phyloP scores from a whole-genome alignment of 495 filamentous ascomycete species.

The Letharia columbiana region DNA sequence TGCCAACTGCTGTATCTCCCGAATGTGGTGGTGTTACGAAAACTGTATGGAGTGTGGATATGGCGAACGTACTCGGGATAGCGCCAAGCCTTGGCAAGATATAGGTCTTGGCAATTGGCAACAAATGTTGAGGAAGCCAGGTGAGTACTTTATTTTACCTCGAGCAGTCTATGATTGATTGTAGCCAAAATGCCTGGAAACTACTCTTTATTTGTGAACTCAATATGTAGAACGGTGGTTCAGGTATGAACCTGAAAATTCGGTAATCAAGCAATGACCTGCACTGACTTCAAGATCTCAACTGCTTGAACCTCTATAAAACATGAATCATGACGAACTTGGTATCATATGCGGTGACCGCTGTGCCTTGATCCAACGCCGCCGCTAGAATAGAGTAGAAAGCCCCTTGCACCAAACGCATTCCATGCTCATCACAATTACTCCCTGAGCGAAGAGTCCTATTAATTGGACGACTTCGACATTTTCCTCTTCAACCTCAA shows the following conservation, averaged over 20 bases:
- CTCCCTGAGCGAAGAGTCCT: not conserved
- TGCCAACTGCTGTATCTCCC: not conserved
- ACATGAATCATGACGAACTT: slow-evolving; percentile 8
- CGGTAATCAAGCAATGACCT: not conserved
- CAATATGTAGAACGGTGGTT: too few species aligned
- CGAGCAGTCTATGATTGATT: too few species aligned
- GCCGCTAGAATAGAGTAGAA: not conserved
- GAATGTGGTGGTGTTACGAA: not conserved
- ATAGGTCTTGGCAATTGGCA: too few species aligned
- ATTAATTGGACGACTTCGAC: slow-evolving; percentile 1
- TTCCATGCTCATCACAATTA: not conserved
- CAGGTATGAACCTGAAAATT: not conserved
- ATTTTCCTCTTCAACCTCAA: slow-evolving; percentile 24
- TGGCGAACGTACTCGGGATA: too few species aligned
- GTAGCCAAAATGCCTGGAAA: too few species aligned
- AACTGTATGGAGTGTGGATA: too few species aligned
- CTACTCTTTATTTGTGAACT: too few species aligned
- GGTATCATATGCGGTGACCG: slow-evolving; percentile 12
- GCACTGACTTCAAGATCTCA: slow-evolving; percentile 1
- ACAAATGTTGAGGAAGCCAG: too few species aligned
- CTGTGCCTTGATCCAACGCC: slow-evolving; percentile 1
- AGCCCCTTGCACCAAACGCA: slow-evolving; percentile 10
- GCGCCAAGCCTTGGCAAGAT: not conserved
- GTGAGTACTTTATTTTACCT: too few species aligned
- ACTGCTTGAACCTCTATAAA: not conserved